Evolutionary conservation across 768 basidiomycete species (phyloP), one percentile per base, ranked within the genome.

Genomic region (Lactarius evosmus): DNA sequence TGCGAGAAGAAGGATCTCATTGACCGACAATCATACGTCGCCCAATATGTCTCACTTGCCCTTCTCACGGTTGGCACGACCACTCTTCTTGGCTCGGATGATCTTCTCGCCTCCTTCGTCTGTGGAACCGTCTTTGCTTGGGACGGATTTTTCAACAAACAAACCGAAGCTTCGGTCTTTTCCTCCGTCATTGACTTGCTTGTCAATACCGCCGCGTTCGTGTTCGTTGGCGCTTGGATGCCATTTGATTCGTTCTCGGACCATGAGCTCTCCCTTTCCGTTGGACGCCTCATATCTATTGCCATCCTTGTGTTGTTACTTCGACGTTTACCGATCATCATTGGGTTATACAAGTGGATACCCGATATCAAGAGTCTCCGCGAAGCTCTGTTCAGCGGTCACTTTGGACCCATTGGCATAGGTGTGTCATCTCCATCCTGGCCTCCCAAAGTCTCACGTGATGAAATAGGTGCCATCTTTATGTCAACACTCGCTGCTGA

Each of bases 151-250:
- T 91, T 91, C 79, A 93, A 93, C 74, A 84, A 85, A 62, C 93
- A 95, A 71, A 97, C 95, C 0, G 95, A 97, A 72, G 95, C 98
- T 74, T 85, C 92, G 32, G 87, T 94, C 66, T 99, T 99, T 80
- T 91, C 88, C 68, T 93, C 92, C 75, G 95, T 98, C 69, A 93
- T 98, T 71, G 93, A 98, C 75, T 78, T 98, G 68, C 80, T 98
- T 62, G 96, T 97, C 84, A 98, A 98, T 77, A 84, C 94, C 66
- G 93, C 94, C 32, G 91, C 91, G 4, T 98, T 98, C 78, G 87
- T 98, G 56, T 98, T 90, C 72, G 89, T 98, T 65, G 97, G 97
- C 65, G 95, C 96, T 36, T 95, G 95, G 88, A 95, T 95, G 84
- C 97, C 97, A 1, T 98, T 99, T 75, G 74, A 81, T 71, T 80